Evolutionary conservation across 169 alveolate species (phyloP), one percentile per base, ranked within the genome.

Genomic region (Plasmodium coatneyi): DNA sequence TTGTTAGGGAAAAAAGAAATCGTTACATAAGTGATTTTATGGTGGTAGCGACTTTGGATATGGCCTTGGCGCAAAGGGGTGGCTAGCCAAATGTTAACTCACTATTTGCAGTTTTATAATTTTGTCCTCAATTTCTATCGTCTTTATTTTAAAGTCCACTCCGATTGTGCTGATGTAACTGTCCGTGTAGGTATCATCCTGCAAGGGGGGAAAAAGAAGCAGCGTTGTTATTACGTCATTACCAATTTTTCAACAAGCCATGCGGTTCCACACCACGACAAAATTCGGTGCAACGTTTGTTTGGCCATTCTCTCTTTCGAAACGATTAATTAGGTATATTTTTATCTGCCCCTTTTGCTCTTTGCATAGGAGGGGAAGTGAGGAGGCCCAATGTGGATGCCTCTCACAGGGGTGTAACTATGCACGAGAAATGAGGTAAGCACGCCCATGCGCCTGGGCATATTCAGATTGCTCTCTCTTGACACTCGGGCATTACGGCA

Each of bases 151-250:
- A 81, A 98, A 97, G 82, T 97, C 98, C 7, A 97, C 99, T 22
- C 99, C 99, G 78, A 98, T 98, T n/a, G 99, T 97, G 66, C 98
- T 95, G 84, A 97, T 95, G 95, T 96, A 98, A 49, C 97, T 92
- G 72, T 98, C 98, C 56, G 96, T 96, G 95, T 97, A 97, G n/a
- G 97, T 96, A 95, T 98, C 98, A 92, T 98, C 99, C 92, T 96
- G 95, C 81, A 95, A 95, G 25, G 96, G 71, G 25, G 90, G 84
- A 28, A 95, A 79, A 80, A 16, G 2, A 76, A 76, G n/a, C 12
- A 30, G 2, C 28, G 54, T 1, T 49, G 22, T 14, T 0, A 49
- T 49, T 12, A 16, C 60, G 5, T 49, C 60, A 49, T 49, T 16
- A 49, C 22, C 60, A 49, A 14, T 49, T 43, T 43, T 12, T 0